phyloP scores from a whole-genome alignment of 306 rosid species.

The Biancaea sappan region DNA sequence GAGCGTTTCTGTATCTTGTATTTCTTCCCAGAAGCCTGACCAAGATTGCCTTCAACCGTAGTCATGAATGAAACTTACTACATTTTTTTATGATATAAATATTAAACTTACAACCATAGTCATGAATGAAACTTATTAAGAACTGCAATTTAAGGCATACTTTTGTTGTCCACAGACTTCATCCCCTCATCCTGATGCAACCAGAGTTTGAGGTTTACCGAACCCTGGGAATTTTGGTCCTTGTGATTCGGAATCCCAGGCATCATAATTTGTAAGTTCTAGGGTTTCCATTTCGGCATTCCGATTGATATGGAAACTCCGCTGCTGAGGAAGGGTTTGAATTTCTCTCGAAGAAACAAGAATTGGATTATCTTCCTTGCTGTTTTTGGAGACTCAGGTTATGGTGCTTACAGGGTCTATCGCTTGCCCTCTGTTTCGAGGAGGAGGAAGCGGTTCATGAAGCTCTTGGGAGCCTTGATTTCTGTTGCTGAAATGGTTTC shows the following conservation, averaged over 20 bases:
- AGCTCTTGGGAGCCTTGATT: constrained; percentile 61
- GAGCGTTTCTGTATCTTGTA: too few species aligned
- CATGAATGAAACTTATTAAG: too few species aligned
- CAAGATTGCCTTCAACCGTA: background rate
- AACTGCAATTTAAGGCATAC: background rate
- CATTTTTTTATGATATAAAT: too few species aligned
- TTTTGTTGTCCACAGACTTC: too few species aligned
- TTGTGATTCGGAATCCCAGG: constrained; percentile 15
- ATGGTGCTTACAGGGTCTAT: constrained; percentile 70
- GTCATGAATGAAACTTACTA: background rate
- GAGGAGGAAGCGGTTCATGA: constrained; percentile 51
- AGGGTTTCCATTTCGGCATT: constrained; percentile 7
- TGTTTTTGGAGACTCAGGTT: constrained; percentile 66
- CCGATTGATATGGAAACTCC: constrained; percentile 56
- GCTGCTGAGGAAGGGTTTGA: constrained; percentile 45
- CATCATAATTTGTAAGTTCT: constrained; percentile 20
- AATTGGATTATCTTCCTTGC: constrained; percentile 62
- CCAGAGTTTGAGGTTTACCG: background rate
- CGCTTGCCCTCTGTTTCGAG: constrained; percentile 58
- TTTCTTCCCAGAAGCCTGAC: too few species aligned
- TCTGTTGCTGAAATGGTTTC: constrained; percentile 64
- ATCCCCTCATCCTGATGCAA: background rate
- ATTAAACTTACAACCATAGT: too few species aligned
- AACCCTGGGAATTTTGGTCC: constrained; percentile 15
- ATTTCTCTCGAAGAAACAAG: constrained; percentile 49